Evolutionary conservation across 208 protist species (phyloP), one percentile per base, ranked within the genome.

Genomic region (Leishmania mexicana): DNA sequence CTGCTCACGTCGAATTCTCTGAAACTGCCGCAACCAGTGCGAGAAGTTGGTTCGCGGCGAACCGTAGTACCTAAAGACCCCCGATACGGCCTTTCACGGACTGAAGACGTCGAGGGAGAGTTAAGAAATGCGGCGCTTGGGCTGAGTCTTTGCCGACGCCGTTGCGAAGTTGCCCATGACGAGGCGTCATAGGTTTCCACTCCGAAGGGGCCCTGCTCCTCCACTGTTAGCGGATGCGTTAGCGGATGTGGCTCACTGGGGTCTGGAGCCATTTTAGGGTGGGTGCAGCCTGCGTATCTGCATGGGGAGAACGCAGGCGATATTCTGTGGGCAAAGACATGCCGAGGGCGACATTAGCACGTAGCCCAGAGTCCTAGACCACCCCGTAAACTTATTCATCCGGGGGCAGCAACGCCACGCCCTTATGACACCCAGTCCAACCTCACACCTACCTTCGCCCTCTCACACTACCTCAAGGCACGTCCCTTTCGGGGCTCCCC

Each of bases 381-480:
- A 84, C 40, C 65, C 81, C 2, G 67, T 76, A 21, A 71, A 80
- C 49, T 84, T 80, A 19, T 35, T 84, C n/a, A 80, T 75, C 60
- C 81, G 68, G 19, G 75, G 76, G 68, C 49, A 64, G 38, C 64
- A 80, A 51, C 78, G 54, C 42, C 10, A 54, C 19, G 75, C 75
- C n/a, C 68, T 75, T 1, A 57, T 71, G 10, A 68, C 45, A 45
- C 67, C 53, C 7, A 58, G 81, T 42, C 81, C 80, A 24, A 75
- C 75, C 13, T 10, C 57, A 8, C 51, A 49, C 3, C 53, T 84
- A 19, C 17, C 38, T 0, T 17, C 28, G 0, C 57, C 76, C 17
- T 84, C 75, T 28, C 35, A 80, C 54, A 45, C 74, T 51, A 57
- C 21, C 67, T 84, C 67, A 15, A 75, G 57, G 67, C 0, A 64